phyloP scores from a whole-genome alignment of 148 eudicot species.

The Euryodendron excelsum region DNA sequence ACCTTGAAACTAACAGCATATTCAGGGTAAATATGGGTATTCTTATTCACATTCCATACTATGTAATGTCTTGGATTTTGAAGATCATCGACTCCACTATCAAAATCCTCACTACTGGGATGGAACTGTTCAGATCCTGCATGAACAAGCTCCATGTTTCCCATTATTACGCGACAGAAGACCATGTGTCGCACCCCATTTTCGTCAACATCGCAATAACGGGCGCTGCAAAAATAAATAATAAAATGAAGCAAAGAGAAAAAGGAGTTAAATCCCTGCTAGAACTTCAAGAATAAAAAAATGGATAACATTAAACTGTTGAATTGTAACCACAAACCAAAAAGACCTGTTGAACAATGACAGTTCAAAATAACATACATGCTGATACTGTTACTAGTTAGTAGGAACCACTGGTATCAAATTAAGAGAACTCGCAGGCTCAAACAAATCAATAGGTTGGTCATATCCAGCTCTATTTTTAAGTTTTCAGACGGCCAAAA shows the following conservation, averaged over 20 bases:
- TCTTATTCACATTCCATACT: slow-evolving; percentile 85
- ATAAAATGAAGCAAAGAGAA: not conserved
- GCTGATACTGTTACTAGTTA: not conserved
- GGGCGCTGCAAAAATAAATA: slow-evolving; percentile 53
- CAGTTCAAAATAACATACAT: not conserved
- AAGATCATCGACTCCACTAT: slow-evolving; percentile 88
- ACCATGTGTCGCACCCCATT: slow-evolving; percentile 70
- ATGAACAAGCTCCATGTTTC: slow-evolving; percentile 80
- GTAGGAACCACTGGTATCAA: not conserved
- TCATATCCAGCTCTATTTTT: not conserved
- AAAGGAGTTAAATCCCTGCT: not conserved
- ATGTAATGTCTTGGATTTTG: slow-evolving; percentile 64
- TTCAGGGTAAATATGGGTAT: slow-evolving; percentile 78
- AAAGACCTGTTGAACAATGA: too few species aligned
- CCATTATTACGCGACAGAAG: slow-evolving; percentile 89
- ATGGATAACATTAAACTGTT: not conserved
- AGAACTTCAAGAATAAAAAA: not conserved
- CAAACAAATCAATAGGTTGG: not conserved
- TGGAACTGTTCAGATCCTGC: slow-evolving; percentile 77
- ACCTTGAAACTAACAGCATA: slow-evolving; percentile 84
- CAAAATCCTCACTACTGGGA: slow-evolving; percentile 77
- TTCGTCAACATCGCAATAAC: slow-evolving; percentile 79
- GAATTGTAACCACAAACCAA: not conserved
- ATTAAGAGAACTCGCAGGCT: not conserved
- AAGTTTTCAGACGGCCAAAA: not conserved